These are phyloP conservation scores for Penicillium sp. DNA, from an alignment of 2,329 filamentous ascomycete species.

Conservation along the genomic window DNA sequence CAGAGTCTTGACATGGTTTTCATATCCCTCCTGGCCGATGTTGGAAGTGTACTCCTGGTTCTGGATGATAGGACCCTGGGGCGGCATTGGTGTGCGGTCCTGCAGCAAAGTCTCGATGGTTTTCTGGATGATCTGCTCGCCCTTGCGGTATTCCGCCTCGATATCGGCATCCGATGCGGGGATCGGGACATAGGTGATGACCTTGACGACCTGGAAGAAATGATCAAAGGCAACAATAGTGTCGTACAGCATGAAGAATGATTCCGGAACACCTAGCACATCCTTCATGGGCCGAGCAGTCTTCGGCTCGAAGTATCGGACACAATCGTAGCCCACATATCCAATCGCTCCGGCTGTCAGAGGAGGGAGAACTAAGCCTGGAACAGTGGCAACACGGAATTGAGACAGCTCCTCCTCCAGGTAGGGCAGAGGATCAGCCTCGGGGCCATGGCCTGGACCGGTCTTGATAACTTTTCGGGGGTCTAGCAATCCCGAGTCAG, in stretches of 20 bases:
- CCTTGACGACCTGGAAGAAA: constrained; percentile 88
- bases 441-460: constrained; percentile 81
- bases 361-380: constrained; percentile 77
- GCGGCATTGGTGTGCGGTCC: constrained; percentile 73
- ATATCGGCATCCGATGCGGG: constrained; percentile 60
- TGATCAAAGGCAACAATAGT: constrained; percentile 93
- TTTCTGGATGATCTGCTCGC: constrained; percentile 62
- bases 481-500: constrained; percentile 41
- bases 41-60: constrained; percentile 86
- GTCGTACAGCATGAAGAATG: constrained; percentile 94
- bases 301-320: constrained; percentile 96
- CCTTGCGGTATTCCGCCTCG: constrained; percentile 67
- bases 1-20: constrained; percentile 78
- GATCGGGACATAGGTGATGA: constrained; percentile 85
- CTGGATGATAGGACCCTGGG: constrained; percentile 69
- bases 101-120: constrained; percentile 71
- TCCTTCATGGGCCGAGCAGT: constrained; percentile 88
- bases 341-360: constrained; percentile 91
- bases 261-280: constrained; percentile 84
- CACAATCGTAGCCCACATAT: constrained; percentile 96
- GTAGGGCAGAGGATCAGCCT: constrained; percentile 76
- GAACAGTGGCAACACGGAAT: constrained; percentile 77
- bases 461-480: constrained; percentile 79
- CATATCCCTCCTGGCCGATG: constrained; percentile 84
- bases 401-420: constrained; percentile 78